phyloP scores from a whole-genome alignment of 257 asterid species.

The Solanum sejunctum region DNA sequence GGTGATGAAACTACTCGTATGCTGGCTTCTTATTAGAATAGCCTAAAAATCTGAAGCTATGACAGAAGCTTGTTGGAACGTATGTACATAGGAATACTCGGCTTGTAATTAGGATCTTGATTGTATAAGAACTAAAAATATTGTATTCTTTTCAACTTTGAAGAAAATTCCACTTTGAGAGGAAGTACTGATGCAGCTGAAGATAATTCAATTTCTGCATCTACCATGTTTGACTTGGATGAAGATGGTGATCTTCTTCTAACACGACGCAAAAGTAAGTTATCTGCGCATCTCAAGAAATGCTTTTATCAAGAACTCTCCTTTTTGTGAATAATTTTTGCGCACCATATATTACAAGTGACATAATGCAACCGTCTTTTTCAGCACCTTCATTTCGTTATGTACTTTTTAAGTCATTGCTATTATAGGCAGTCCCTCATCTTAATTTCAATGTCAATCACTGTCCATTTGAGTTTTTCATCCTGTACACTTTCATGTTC shows the following conservation, averaged over 20 bases:
- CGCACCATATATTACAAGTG: not conserved
- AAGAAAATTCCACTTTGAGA: constrained; percentile 7
- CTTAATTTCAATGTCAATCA: not conserved
- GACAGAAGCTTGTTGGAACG: not conserved
- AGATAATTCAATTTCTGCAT: constrained; percentile 6
- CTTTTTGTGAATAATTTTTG: not conserved
- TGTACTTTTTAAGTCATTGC: not conserved
- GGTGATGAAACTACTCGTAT: not conserved
- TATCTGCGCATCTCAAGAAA: not conserved
- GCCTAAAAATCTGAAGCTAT: not conserved
- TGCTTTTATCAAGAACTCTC: not conserved
- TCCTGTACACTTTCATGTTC: not conserved
- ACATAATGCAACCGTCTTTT: not conserved
- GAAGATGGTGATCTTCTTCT: constrained; percentile 84
- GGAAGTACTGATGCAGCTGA: not conserved
- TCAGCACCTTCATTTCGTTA: not conserved
- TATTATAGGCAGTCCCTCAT: not conserved
- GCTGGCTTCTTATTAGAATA: not conserved
- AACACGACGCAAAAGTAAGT: constrained; percentile 48
- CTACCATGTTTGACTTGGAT: constrained; percentile 42
- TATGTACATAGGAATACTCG: not conserved
- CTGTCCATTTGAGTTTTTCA: not conserved
- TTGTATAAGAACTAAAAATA: not conserved
- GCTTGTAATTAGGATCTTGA: not conserved
- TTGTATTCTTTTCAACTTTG: not conserved